Percentiles rank a stretch among this genome's conserved stretches.
Conservation (phyloP, 1,284 basidiomycete species). For the Sporisorium graminicola region DNA sequence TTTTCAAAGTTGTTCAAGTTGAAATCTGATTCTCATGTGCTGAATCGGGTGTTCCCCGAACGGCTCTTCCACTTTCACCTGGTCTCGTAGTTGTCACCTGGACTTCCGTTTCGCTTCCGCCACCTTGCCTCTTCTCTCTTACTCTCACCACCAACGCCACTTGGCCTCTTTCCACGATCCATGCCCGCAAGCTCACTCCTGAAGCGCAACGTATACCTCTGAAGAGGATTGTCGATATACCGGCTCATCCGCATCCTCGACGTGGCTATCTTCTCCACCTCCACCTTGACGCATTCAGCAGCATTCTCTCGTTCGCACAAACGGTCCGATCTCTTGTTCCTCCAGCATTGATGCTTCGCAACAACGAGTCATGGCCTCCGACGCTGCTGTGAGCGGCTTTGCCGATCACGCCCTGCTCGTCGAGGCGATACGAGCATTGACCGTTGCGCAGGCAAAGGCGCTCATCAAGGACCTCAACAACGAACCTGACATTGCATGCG, state of each 20-base stretch:
- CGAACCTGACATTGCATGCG: constrained; percentile 35
- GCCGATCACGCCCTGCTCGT: constrained; percentile 35
- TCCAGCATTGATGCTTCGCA: constrained; percentile 16
- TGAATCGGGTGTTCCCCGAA: constrained; percentile 21
- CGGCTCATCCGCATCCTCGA: background rate
- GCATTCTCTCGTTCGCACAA: background rate
- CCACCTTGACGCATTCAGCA: constrained; percentile 6
- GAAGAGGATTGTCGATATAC: background rate
- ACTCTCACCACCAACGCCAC: background rate
- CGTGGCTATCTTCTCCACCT: constrained; percentile 12
- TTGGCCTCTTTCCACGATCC: background rate
- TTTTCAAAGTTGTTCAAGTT: background rate
- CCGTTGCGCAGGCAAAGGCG: constrained; percentile 55
- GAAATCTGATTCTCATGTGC: background rate
- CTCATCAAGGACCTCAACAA: constrained; percentile 60
- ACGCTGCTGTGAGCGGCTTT: constrained; percentile 32
- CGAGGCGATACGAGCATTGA: constrained; percentile 46
- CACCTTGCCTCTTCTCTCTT: constrained; percentile 3
- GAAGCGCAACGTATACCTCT: constrained; percentile 11
- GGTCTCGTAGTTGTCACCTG: constrained; percentile 4
- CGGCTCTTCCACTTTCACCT: constrained; percentile 6
- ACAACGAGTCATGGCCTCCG: constrained; percentile 30
- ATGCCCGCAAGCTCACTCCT: constrained; percentile 1
- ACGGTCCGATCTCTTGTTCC: background rate
- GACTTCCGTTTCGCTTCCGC: constrained; percentile 1